Percentiles rank a stretch among this genome's conserved stretches.
phyloP scores from a whole-genome alignment of 2,329 filamentous ascomycete species.

The Corinectria fuckeliana region DNA sequence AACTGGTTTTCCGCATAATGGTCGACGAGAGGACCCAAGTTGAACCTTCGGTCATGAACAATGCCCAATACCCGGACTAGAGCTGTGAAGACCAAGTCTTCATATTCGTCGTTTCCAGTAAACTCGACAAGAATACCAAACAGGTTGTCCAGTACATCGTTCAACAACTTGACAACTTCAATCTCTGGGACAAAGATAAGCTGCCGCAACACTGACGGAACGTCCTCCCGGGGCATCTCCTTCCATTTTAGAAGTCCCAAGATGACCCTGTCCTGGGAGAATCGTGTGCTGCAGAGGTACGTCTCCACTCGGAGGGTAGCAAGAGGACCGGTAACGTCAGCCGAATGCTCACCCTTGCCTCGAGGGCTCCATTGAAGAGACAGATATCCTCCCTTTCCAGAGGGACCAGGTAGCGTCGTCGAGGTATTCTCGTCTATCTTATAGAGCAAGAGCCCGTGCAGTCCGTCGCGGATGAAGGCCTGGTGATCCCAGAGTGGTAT shows the following conservation, averaged over 20 bases:
- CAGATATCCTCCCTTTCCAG: constrained; percentile 86
- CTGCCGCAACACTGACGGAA: constrained; percentile 77
- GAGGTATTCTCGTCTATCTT: constrained; percentile 91
- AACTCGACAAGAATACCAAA: constrained; percentile 93
- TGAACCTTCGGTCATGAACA: constrained; percentile 92
- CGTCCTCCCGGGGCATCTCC: constrained; percentile 72
- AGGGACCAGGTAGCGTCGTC: constrained; percentile 62
- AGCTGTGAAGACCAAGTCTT: constrained; percentile 90
- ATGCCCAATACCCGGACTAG: constrained; percentile 90
- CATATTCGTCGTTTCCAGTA: constrained; percentile 88
- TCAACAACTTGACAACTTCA: constrained; percentile 93
- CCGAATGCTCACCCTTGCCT: constrained; percentile 69
- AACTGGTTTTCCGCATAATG: constrained; percentile 88
- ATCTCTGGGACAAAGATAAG: constrained; percentile 96
- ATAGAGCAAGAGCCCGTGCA: constrained; percentile 83
- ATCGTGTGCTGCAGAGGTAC: constrained; percentile 91
- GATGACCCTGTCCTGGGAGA: constrained; percentile 89
- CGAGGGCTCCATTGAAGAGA: constrained; percentile 79
- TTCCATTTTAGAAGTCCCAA: constrained; percentile 88
- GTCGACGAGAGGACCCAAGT: constrained; percentile 88
- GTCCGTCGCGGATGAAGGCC: constrained; percentile 86
- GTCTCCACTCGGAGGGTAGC: constrained; percentile 82
- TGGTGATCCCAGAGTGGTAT: constrained; percentile 93
- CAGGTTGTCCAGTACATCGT: constrained; percentile 86
- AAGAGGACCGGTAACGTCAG: constrained; percentile 80